Evolutionary conservation across 139 green algal species (phyloP).

Genomic region (Trebouxia sp.): DNA sequence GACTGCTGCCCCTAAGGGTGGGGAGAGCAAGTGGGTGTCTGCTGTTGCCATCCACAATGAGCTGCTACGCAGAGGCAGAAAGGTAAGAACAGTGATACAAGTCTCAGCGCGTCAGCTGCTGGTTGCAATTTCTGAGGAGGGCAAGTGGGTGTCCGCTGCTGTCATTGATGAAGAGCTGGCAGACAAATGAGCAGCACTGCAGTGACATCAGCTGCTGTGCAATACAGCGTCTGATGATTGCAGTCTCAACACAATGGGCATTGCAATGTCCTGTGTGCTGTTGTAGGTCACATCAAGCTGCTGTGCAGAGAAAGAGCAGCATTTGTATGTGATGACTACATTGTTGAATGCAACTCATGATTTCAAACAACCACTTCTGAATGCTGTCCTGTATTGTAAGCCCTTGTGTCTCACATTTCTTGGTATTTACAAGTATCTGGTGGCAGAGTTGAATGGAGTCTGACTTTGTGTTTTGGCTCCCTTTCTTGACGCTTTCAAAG

Average conservation of each 20-base stretch:
- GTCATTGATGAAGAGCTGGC: background rate
- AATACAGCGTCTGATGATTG: too few relatives aligned
- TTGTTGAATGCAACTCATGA: background rate
- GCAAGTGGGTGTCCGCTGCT: too few relatives aligned
- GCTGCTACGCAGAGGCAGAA: slow-evolving; percentile 39
- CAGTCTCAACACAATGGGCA: too few relatives aligned
- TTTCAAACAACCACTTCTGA: background rate
- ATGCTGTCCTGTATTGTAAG: background rate
- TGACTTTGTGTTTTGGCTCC: background rate
- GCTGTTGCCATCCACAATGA: slow-evolving; percentile 43
- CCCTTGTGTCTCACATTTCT: background rate
- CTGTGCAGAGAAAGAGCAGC: too few relatives aligned
- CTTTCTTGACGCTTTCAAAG: background rate
- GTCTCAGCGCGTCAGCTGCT: too few relatives aligned
- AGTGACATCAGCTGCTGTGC: background rate
- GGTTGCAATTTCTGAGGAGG: too few relatives aligned
- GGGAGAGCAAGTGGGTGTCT: slow-evolving; percentile 31
- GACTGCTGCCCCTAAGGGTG: slow-evolving; percentile 31
- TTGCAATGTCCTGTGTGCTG: too few relatives aligned
- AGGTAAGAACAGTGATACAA: too few relatives aligned
- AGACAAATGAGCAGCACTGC: background rate
- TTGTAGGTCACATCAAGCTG: too few relatives aligned
- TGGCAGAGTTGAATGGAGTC: too few relatives aligned
- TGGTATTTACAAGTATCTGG: too few relatives aligned
- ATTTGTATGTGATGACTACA: too few relatives aligned